phyloP scores from a whole-genome alignment of 352 stramenopile genomes.

The Lagenidium sp. region DNA sequence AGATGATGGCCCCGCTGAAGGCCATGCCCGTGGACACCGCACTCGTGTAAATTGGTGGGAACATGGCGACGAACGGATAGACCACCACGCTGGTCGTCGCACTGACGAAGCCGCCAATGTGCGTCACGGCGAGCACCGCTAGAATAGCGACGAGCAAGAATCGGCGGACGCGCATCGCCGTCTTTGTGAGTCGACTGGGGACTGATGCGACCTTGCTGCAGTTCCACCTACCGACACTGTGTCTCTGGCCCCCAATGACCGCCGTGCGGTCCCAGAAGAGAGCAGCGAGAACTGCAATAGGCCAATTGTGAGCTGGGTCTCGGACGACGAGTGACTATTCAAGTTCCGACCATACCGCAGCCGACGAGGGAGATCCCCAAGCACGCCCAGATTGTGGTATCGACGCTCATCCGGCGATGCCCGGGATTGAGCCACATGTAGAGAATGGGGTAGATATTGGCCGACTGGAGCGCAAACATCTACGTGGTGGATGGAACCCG shows the following conservation, averaged over 20 bases:
- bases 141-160: background rate
- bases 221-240: conserved; percentile 55
- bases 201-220: too few species aligned
- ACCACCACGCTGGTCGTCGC: conserved; percentile 65
- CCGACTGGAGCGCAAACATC: conserved; percentile 60
- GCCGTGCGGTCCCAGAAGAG: conserved; percentile 41
- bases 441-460: conserved; percentile 60
- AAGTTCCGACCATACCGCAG: too few species aligned
- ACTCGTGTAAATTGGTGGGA: conserved; percentile 54
- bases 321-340: too few species aligned
- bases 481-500: background rate
- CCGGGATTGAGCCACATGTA: conserved; percentile 52
- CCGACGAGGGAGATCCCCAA: conserved; percentile 32
- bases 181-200: too few species aligned
- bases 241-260: conserved; percentile 24
- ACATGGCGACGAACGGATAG: conserved; percentile 60
- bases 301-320: too few species aligned
- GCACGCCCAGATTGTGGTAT: conserved; percentile 46
- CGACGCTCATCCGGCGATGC: conserved; percentile 29
- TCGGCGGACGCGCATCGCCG: background rate
- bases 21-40: conserved; percentile 52
- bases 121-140: conserved; percentile 55
- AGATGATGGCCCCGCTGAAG: conserved; percentile 48
- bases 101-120: conserved; percentile 57
- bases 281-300: conserved; percentile 52